These are phyloP conservation scores for Barnettozyma sucrosica DNA, from an alignment of 805 yeast genomes.

Conservation along the genomic window DNA sequence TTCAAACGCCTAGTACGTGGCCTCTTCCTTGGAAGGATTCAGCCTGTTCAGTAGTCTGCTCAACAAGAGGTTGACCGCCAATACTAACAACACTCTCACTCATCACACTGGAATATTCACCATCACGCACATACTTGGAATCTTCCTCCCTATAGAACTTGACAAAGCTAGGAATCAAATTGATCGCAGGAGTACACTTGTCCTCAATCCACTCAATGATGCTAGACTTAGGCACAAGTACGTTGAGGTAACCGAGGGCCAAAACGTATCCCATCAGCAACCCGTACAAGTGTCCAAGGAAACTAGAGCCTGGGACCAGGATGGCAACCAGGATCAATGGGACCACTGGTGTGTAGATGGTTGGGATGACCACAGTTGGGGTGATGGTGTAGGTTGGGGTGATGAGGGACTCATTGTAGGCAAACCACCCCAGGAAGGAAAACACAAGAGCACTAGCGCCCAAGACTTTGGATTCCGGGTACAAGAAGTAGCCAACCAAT, in stretches of 20 bases:
- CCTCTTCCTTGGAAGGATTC: slow-evolving; percentile 22
- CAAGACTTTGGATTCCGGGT: slow-evolving; percentile 46
- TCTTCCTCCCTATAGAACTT: slow-evolving; percentile 56
- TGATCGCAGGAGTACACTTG: slow-evolving; percentile 44
- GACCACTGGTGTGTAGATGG: slow-evolving; percentile 51
- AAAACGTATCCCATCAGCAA: slow-evolving; percentile 60
- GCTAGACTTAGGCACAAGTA: slow-evolving; percentile 60
- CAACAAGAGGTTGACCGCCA: slow-evolving; percentile 2
- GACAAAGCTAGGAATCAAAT: slow-evolving; percentile 46
- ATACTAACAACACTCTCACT: slow-evolving; percentile 12
- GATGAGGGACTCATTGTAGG: slow-evolving; percentile 39
- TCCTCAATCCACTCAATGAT: slow-evolving; percentile 59
- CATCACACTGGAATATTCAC: slow-evolving; percentile 26
- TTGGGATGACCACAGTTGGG: slow-evolving; percentile 46
- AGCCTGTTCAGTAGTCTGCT: slow-evolving; percentile 3
- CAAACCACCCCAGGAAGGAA: slow-evolving; percentile 55
- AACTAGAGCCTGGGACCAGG: slow-evolving; percentile 59
- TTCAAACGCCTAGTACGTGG: slow-evolving; percentile 15
- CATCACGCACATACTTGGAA: slow-evolving; percentile 40
- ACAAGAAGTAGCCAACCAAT: slow-evolving; percentile 34
- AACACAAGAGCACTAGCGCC: slow-evolving; percentile 76
- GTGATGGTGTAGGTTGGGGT: slow-evolving; percentile 37
- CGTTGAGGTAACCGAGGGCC: slow-evolving; percentile 49
- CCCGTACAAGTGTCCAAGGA: slow-evolving; percentile 71
- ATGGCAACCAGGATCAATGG: slow-evolving; percentile 44